Base-by-base conservation (phyloP, 2,329 filamentous ascomycete species). In the Aspergillus floridensis region DNA sequence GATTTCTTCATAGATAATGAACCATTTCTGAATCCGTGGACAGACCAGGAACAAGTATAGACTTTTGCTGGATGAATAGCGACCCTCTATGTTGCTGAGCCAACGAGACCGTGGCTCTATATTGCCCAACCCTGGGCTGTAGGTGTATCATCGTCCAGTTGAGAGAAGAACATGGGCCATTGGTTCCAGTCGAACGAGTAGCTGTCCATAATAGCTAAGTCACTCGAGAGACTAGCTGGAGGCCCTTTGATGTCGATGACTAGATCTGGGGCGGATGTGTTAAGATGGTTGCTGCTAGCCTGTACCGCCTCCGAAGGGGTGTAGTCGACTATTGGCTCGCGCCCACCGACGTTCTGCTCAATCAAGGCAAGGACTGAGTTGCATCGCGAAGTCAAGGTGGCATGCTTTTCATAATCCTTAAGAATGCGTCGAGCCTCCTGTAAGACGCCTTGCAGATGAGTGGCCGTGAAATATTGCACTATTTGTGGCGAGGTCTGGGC, bases 121-220 rank as follows among this genome's bases (percentile, higher is more conserved):
- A 52, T 4, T 4, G 21, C 19, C 50, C 50, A 52, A 12, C 57
- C 74, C 4, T 74, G 48, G 12, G 35, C 24, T 14, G 49, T 29
- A 16, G 44, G 35, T 5, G 38, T 51, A 32, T 48, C 46, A 1
- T 46, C 51, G 16, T 57, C 57, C n/a, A 62, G 22, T 19, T 62
- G 58, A 10, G 60, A 50, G 56, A 62, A 60, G 32, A 62, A 62
- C 24, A 60, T 57, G 5, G 60, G 60, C 60, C 60, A 61, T 14
- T 60, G 52, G 22, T 62, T 60, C 60, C 60, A 62, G 49, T 62
- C 60, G 21, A 62, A 62, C 1, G 60, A 26, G 53, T 60, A 62
- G 7, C 53, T 53, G 3, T 58, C 58, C 12, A 58, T 21, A 3
- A 52, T 52, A 3, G 29, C 10, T 5, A 52, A 11, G 16, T 41